These are phyloP conservation scores for Colletotrichum horii DNA, from an alignment of 2,329 filamentous ascomycete genomes.

Conservation along the genomic window DNA sequence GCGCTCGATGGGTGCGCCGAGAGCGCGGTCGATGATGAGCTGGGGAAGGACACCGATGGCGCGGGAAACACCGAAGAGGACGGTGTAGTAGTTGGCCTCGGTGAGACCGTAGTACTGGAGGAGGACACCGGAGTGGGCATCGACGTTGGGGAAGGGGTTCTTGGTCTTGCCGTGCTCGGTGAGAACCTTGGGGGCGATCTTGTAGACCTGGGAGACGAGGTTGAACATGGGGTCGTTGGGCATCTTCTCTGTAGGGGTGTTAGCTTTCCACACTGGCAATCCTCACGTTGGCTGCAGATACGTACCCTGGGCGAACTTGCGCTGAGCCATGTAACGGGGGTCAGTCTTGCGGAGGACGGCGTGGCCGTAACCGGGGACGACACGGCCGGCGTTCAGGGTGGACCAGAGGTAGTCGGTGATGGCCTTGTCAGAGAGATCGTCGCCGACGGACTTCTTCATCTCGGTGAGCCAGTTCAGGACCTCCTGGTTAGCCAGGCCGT, in stretches of 20 bases:
- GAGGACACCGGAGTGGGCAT: constrained; percentile 98
- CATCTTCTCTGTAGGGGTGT: constrained; percentile 68
- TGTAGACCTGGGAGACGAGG: constrained; percentile 99
- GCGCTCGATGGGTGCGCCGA: constrained; percentile 96
- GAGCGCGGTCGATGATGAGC: constrained; percentile 98
- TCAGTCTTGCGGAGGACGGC: constrained; percentile 99
- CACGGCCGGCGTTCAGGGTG: constrained; percentile 92
- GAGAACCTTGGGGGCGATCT: constrained; percentile 96
- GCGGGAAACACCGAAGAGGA: constrained; percentile 97
- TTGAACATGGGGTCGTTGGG: constrained; percentile 99
- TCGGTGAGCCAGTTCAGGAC: constrained; percentile 98
- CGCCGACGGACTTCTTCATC: constrained; percentile 96
- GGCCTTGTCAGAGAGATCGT: constrained; percentile 93
- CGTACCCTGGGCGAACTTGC: constrained; percentile 82
- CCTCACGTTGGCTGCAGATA: background rate
- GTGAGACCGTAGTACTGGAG: constrained; percentile 99
- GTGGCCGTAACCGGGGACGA: constrained; percentile 98
- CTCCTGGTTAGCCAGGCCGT: constrained; percentile 99
- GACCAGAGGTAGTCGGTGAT: constrained; percentile 99
- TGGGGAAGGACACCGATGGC: constrained; percentile 98
- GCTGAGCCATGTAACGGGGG: constrained; percentile 97
- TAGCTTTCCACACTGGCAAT: constrained; percentile 26
- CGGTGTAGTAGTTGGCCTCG: constrained; percentile 99
- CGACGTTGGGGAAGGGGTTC: constrained; percentile 99
- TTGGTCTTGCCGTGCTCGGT: constrained; percentile 99